A percentile compares a stretch with the other conserved stretches of the same genome.
phyloP scores from a whole-genome alignment of 768 basidiomycete species.

The Termitomyces sp. region DNA sequence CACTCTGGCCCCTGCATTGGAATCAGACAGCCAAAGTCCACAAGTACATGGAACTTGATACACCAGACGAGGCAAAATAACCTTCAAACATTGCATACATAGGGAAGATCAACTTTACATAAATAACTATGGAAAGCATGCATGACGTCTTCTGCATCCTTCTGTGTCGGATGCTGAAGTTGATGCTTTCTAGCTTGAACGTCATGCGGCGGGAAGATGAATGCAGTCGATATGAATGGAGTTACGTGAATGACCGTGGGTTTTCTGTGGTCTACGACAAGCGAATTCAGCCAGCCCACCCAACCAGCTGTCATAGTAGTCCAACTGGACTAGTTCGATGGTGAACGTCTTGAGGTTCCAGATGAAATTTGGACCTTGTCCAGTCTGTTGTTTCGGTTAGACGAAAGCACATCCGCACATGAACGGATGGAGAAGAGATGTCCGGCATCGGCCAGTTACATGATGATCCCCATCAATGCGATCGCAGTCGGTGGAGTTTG shows the following conservation, averaged over 20 bases:
- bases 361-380: background rate
- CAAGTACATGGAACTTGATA: background rate
- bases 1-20: background rate
- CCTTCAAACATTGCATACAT: background rate
- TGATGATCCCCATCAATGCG: background rate
- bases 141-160: constrained; percentile 5
- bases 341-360: background rate
- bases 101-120: background rate
- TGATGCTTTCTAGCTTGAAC: background rate
- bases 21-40: background rate
- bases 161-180: background rate
- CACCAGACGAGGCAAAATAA: background rate
- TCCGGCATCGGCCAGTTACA: background rate
- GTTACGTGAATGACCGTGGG: background rate
- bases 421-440: constrained; percentile 1
- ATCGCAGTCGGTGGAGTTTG: background rate
- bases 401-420: background rate
- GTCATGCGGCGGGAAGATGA: constrained; percentile 1
- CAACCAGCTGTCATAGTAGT: background rate
- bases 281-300: background rate
- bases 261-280: background rate
- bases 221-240: background rate
- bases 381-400: background rate
- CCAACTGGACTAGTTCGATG: background rate
- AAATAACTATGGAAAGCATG: background rate